Evolutionary conservation across 1,139 yeast species (phyloP), one percentile per base, ranked within the genome.

Genomic region (Hemisphaericaspora xylofermentans): DNA sequence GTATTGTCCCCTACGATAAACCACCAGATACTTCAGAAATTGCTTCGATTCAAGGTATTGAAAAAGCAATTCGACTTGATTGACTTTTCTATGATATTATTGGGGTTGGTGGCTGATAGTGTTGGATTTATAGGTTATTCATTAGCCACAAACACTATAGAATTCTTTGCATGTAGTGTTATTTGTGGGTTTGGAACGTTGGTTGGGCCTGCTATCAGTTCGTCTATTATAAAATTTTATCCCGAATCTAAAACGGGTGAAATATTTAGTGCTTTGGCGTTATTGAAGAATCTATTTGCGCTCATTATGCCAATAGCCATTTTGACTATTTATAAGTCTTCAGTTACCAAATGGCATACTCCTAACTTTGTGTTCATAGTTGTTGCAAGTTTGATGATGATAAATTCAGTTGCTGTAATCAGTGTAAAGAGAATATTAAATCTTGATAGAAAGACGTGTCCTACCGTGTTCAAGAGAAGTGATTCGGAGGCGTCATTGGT

Each of bases 161-260:
- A 43, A 13, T 53, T 54, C 33, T 51, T 52, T 44, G 44, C 61
- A 52, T 49, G 56, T 43, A 38, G 61, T 1, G 39, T 67, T 0
- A 47, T 80, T n/a, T 64, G 77, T 2, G 62, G 84, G 1, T 54
- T 82, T 31, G 80, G 81, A 0, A 63, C 80, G 0, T 40, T 66
- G 6, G 42, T 57, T 12, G 52, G 56, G 6, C 76, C 76, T 0
- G 59, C 74, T 2, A 45, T 66, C 27, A 62, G 57, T 36, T 65
- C 75, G 3, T 47, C 67, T 7, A 52, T 69, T 12, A 58, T 68
- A 32, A 71, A 71, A 47, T 68, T 62, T 43, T 71, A 56, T 46
- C 74, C 74, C 0, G 71, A 65, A 46, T 53, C 64, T 9, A 67
- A 60, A 46, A 57, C 63, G 4, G 75, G 75, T 4, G 74, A 70